A percentile compares a stretch with the other conserved stretches of the same genome.
Evolutionary conservation across 768 basidiomycete species (phyloP).

Genomic region (Solioccasus polychromus): DNA sequence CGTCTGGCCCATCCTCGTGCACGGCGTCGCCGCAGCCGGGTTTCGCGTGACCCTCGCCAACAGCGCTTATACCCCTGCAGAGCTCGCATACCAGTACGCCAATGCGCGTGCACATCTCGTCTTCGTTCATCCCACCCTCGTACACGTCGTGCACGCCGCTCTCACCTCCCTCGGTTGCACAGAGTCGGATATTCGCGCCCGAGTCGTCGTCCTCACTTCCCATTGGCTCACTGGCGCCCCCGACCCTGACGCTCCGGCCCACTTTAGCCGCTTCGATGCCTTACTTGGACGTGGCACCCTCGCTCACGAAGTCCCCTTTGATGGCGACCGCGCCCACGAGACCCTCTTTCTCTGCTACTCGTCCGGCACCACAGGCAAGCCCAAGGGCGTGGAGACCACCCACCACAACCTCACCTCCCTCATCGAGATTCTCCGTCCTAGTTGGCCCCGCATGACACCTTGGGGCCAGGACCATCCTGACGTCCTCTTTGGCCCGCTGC

Average conservation of each 20-base stretch:
- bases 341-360: constrained; percentile 65
- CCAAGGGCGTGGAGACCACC: constrained; percentile 72
- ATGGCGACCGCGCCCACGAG: constrained; percentile 50
- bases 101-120: constrained; percentile 65
- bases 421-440: constrained; percentile 45
- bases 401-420: constrained; percentile 67
- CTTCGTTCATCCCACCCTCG: constrained; percentile 60
- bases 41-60: constrained; percentile 72
- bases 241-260: constrained; percentile 33
- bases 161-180: constrained; percentile 49
- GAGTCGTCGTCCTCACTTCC: constrained; percentile 55
- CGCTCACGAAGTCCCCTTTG: constrained; percentile 51
- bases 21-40: constrained; percentile 57
- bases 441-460: constrained; percentile 40
- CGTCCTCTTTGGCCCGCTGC: constrained; percentile 60
- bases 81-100: constrained; percentile 68
- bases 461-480: constrained; percentile 35
- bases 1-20: constrained; percentile 48
- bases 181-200: constrained; percentile 44
- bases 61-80: constrained; percentile 61
- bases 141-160: constrained; percentile 55
- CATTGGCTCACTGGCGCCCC: constrained; percentile 41
- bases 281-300: constrained; percentile 52
- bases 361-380: constrained; percentile 72
- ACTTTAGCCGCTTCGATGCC: constrained; percentile 42